Evolutionary conservation across 441 rosid genomes (phyloP).

Genomic region (Erodium trifolium): DNA sequence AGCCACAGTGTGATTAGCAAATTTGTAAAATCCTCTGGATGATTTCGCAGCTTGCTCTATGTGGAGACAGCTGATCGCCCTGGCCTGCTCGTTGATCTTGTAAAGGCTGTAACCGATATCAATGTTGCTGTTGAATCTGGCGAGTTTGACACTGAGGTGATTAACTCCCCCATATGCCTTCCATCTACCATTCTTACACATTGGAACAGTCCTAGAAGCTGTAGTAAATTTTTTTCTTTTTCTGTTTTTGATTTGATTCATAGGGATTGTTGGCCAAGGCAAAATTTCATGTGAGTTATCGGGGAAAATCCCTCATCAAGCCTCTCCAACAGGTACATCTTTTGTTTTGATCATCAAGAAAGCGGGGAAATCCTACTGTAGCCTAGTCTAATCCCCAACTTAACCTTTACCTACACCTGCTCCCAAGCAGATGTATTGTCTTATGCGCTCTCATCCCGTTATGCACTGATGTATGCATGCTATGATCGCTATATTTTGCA

Average conservation of each 20-base stretch:
- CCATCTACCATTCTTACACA: background rate
- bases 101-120: constrained; percentile 66
- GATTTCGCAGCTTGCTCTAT: constrained; percentile 51
- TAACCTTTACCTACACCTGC: too few relatives aligned
- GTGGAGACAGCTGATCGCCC: constrained; percentile 37
- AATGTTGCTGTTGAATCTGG: constrained; percentile 78
- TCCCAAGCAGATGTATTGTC: background rate
- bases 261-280: constrained; percentile 96
- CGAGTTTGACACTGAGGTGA: constrained; percentile 96
- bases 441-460: background rate
- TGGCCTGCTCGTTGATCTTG: constrained; percentile 77
- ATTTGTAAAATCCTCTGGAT: background rate
- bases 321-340: constrained; percentile 77
- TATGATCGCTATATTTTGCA: constrained; percentile 20
- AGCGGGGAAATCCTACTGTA: too few relatives aligned
- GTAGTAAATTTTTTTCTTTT: background rate
- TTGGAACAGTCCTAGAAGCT: background rate
- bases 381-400: too few relatives aligned
- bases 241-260: background rate
- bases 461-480: background rate
- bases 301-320: constrained; percentile 66
- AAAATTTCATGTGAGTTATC: constrained; percentile 88
- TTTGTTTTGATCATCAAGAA: too few relatives aligned
- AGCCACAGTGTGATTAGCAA: too few relatives aligned
- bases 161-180: background rate